Evolutionary conservation across 257 asterid genomes (phyloP).

Genomic region (Petunia secreta): DNA sequence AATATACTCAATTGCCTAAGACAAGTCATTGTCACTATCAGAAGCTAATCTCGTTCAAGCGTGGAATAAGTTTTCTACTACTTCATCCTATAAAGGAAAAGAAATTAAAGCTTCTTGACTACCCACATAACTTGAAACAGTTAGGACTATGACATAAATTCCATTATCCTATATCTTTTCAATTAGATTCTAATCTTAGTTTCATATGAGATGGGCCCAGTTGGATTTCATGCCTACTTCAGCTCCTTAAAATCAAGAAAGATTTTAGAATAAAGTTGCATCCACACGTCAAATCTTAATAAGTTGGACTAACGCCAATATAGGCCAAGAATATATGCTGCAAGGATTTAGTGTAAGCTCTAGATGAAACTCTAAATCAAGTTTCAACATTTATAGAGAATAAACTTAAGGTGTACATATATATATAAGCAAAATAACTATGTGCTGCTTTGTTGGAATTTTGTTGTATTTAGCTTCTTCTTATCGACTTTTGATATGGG

Average conservation of each 20-base stretch:
- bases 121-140: slow-evolving; percentile 17
- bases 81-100: neutral
- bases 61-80: neutral
- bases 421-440: too few relatives aligned
- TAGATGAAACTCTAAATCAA: neutral
- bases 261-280: slow-evolving; percentile 17
- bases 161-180: slow-evolving; percentile 35
- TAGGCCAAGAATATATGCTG: slow-evolving; percentile 1
- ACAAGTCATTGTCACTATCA: neutral
- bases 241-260: slow-evolving; percentile 25
- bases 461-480: too few relatives aligned
- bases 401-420: too few relatives aligned
- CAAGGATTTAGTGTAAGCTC: neutral
- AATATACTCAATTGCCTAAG: too few relatives aligned
- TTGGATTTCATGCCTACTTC: slow-evolving; percentile 43
- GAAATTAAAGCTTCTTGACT: slow-evolving; percentile 3
- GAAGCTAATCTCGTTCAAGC: slow-evolving; percentile 1
- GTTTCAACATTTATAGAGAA: neutral
- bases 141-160: slow-evolving; percentile 24
- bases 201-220: slow-evolving; percentile 31
- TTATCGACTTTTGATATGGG: too few relatives aligned
- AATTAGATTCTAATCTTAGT: neutral
- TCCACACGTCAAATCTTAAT: slow-evolving; percentile 21
- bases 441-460: too few relatives aligned
- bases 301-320: slow-evolving; percentile 10